Percentiles rank a stretch among this genome's conserved stretches.
phyloP scores from a whole-genome alignment of 768 basidiomycete species.

The Russula foetens region DNA sequence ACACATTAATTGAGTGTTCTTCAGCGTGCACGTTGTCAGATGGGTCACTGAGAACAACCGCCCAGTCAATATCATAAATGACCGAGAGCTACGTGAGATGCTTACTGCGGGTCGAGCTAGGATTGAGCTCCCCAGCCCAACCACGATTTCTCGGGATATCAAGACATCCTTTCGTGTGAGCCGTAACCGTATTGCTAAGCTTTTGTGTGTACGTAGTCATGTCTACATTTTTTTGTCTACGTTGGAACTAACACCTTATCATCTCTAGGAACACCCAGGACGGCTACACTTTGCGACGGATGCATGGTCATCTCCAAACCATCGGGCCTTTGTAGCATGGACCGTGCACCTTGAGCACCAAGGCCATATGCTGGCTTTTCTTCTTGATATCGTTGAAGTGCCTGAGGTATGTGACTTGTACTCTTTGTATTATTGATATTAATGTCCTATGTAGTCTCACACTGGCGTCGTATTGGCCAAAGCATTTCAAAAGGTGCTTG shows the following conservation, averaged over 20 bases:
- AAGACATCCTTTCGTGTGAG: no score
- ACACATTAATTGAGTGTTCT: neutral
- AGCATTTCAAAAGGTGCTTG: conserved; percentile 22
- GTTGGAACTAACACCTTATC: no score
- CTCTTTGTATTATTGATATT: no score
- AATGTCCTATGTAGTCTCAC: conserved; percentile 19
- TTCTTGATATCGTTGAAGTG: conserved; percentile 35
- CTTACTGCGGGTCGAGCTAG: neutral
- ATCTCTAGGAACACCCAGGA: neutral
- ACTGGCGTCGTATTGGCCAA: conserved; percentile 25
- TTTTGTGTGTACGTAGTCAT: no score
- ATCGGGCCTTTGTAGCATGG: conserved; percentile 27
- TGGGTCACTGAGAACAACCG: neutral
- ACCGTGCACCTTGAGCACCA: conserved; percentile 30
- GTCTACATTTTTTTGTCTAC: no score
- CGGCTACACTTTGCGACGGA: conserved; percentile 26
- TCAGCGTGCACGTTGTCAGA: neutral
- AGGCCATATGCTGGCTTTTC: conserved; percentile 23
- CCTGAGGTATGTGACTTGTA: neutral
- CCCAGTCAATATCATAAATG: neutral
- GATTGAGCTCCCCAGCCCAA: no score
- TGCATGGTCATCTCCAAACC: conserved; percentile 33
- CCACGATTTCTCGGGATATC: no score
- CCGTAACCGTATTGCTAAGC: no score
- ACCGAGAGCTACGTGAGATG: neutral